Conservation (phyloP, 192 early-diverging fungal species). For the Backusella parvicylindrica region DNA sequence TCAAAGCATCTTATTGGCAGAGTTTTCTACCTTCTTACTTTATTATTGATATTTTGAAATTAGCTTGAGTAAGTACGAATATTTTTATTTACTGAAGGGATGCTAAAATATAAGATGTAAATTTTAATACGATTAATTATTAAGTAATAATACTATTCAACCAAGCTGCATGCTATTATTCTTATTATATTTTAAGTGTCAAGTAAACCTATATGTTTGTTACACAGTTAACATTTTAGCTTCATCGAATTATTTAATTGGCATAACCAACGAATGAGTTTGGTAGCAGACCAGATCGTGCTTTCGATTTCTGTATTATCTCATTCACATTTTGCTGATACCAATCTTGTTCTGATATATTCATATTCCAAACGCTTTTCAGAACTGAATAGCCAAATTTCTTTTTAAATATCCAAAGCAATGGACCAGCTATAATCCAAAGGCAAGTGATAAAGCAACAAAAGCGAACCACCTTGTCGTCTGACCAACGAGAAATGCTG, state of each 20-base stretch:
- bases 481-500: slow-evolving; percentile 16
- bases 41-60: too few relatives aligned
- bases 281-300: not conserved
- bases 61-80: too few relatives aligned
- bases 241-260: not conserved
- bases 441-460: slow-evolving; percentile 44
- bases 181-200: too few relatives aligned
- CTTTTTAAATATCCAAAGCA: slow-evolving; percentile 15
- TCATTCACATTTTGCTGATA: slow-evolving; percentile 8
- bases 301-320: not conserved
- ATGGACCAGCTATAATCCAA: slow-evolving; percentile 42
- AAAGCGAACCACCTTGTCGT: slow-evolving; percentile 19
- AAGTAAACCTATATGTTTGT: too few relatives aligned
- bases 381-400: slow-evolving; percentile 24
- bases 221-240: too few relatives aligned
- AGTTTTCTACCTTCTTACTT: not conserved
- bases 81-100: too few relatives aligned
- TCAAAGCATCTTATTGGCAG: not conserved
- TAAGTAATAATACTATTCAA: too few relatives aligned
- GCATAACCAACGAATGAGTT: not conserved
- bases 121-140: too few relatives aligned
- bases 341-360: slow-evolving; percentile 23
- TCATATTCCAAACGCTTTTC: slow-evolving; percentile 33
- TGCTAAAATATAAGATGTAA: too few relatives aligned
- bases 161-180: too few relatives aligned